phyloP scores from a whole-genome alignment of 2,329 filamentous ascomycete genomes.

The Dothistroma septosporum region DNA sequence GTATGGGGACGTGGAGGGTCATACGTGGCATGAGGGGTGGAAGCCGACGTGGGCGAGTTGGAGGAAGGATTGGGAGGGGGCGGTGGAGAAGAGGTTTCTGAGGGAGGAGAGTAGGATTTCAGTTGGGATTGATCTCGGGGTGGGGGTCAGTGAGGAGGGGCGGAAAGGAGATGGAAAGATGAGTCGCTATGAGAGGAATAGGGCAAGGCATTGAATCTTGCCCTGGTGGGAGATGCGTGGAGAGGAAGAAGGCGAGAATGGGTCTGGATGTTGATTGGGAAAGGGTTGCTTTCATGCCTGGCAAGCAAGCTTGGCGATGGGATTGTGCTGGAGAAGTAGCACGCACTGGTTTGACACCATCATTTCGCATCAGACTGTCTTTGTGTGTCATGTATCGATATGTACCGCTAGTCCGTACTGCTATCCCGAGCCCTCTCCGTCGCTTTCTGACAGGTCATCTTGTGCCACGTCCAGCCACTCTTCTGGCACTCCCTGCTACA shows the following conservation, averaged over 20 bases:
- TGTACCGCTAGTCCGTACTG: neutral
- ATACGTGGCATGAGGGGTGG: conserved; percentile 10
- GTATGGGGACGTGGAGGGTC: conserved; percentile 7
- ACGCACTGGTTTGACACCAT: neutral
- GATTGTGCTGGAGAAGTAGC: neutral
- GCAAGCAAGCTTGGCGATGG: neutral
- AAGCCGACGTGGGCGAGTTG: conserved; percentile 9
- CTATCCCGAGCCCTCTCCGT: neutral
- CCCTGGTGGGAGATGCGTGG: neutral
- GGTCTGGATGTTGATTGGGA: neutral
- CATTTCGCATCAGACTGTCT: neutral
- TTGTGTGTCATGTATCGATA: neutral
- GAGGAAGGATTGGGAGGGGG: conserved; percentile 10
- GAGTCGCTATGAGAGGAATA: conserved; percentile 7
- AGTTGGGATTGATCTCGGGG: conserved; percentile 11
- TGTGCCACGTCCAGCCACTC: neutral
- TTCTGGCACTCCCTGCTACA: neutral
- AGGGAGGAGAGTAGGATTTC: conserved; percentile 5
- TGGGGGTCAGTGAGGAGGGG: conserved; percentile 2
- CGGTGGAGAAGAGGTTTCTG: conserved; percentile 6
- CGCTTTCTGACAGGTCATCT: neutral
- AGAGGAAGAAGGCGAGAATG: neutral
- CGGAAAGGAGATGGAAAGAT: neutral
- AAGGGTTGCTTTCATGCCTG: neutral
- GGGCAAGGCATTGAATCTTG: neutral